Evolutionary conservation across 768 basidiomycete genomes (phyloP).

Genomic region (Tylopilus subfusipes): DNA sequence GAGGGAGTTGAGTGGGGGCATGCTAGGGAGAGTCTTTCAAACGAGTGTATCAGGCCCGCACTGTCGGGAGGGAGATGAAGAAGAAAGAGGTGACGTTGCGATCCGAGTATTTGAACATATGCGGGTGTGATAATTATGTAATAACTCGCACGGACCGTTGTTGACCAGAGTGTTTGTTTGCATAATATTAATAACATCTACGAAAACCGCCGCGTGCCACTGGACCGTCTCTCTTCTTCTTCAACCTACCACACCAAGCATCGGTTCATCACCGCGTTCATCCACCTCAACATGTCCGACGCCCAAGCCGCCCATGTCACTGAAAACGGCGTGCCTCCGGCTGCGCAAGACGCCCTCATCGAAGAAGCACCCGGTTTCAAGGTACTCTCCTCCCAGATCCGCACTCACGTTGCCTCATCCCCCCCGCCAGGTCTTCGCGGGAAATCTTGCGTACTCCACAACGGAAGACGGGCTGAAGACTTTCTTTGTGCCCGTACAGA

Average conservation of each 20-base stretch:
- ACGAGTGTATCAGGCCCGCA: conserved; percentile 16
- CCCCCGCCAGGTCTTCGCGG: conserved; percentile 75
- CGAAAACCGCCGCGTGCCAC: conserved; percentile 37
- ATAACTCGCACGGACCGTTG: conserved; percentile 20
- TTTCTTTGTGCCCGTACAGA: conserved; percentile 85
- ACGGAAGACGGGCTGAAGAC: conserved; percentile 93
- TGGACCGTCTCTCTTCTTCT: conserved; percentile 39
- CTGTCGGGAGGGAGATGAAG: conserved; percentile 16
- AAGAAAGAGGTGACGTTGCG: background rate
- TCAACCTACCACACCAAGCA: conserved; percentile 69
- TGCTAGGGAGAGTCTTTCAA: conserved; percentile 14
- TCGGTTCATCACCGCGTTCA: conserved; percentile 59
- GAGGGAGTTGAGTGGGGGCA: conserved; percentile 51
- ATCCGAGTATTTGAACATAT: background rate
- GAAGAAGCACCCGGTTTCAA: conserved; percentile 81
- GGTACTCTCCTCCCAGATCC: conserved; percentile 39
- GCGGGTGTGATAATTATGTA: too few relatives aligned
- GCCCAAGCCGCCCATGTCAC: conserved; percentile 83
- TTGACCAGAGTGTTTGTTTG: conserved; percentile 35
- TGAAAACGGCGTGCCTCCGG: conserved; percentile 81
- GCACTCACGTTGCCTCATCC: conserved; percentile 12
- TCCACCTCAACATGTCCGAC: conserved; percentile 74
- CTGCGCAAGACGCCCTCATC: conserved; percentile 60
- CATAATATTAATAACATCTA: conserved; percentile 24
- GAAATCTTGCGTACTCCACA: conserved; percentile 92